These are phyloP conservation scores for Gliomastix tumulicola DNA, from an alignment of 2,329 filamentous ascomycete genomes.

Conservation along the genomic window DNA sequence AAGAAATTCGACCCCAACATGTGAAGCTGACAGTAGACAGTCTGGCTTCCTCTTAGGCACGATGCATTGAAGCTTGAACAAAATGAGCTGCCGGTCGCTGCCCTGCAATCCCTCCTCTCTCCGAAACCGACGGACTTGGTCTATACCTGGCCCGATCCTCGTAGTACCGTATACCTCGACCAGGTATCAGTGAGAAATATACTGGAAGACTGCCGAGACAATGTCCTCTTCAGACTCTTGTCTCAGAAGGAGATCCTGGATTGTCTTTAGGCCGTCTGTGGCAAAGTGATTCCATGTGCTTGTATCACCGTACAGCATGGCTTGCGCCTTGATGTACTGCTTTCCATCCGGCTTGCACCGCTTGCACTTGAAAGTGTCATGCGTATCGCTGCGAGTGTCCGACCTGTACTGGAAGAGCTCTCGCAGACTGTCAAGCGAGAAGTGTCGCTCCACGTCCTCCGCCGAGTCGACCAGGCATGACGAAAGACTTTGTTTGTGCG, in stretches of 20 bases:
- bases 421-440: slow-evolving; percentile 81
- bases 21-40: too few relatives aligned
- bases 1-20: too few relatives aligned
- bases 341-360: slow-evolving; percentile 81
- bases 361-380: slow-evolving; percentile 98
- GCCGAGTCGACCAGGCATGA: slow-evolving; percentile 94
- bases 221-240: slow-evolving; percentile 75
- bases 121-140: too few relatives aligned
- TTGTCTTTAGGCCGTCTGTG: slow-evolving; percentile 70
- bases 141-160: too few relatives aligned
- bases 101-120: too few relatives aligned
- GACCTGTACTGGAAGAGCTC: slow-evolving; percentile 92
- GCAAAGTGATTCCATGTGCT: slow-evolving; percentile 99
- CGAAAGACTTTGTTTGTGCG: slow-evolving; percentile 94
- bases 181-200: slow-evolving; percentile 70
- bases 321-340: slow-evolving; percentile 83
- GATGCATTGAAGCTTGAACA: too few relatives aligned
- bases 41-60: too few relatives aligned
- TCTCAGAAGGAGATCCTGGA: slow-evolving; percentile 84
- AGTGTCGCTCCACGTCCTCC: slow-evolving; percentile 95
- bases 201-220: slow-evolving; percentile 95
- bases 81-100: too few relatives aligned
- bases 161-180: neutral
- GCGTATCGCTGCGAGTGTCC: slow-evolving; percentile 83
- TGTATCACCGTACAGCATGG: slow-evolving; percentile 95